These are phyloP conservation scores for Geotrichum macrosporum DNA, from an alignment of 1,139 yeast genomes.

Conservation along the genomic window DNA sequence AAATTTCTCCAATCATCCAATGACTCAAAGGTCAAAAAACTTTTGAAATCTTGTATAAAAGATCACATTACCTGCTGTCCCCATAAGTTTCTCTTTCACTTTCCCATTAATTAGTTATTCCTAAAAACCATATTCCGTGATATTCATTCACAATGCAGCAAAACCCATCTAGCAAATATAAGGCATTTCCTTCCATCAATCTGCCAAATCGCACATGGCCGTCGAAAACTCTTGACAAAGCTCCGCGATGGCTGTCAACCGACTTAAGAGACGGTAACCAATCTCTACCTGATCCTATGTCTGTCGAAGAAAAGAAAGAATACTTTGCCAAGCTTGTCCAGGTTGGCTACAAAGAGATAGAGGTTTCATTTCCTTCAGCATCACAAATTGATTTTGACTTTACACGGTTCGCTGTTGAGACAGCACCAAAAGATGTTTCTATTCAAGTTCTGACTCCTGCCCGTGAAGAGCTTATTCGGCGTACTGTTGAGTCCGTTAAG, in stretches of 20 bases:
- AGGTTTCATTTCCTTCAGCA: constrained; percentile 94
- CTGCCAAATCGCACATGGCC: constrained; percentile 90
- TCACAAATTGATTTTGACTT: constrained; percentile 95
- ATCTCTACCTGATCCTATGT: constrained; percentile 96
- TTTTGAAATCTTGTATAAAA: neutral
- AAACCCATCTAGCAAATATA: constrained; percentile 78
- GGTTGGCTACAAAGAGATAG: constrained; percentile 93
- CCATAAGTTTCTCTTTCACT: neutral
- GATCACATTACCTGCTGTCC: neutral
- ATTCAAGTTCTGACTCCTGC: constrained; percentile 92
- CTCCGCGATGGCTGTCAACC: constrained; percentile 96
- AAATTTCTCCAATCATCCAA: no score
- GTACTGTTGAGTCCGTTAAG: constrained; percentile 82
- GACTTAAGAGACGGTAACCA: constrained; percentile 97
- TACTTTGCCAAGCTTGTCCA: constrained; percentile 84
- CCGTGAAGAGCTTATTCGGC: constrained; percentile 78
- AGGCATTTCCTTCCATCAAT: constrained; percentile 59
- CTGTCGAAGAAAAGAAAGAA: constrained; percentile 79
- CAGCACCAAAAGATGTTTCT: constrained; percentile 87
- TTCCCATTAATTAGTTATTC: neutral
- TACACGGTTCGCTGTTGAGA: constrained; percentile 86
- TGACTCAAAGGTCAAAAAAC: no score
- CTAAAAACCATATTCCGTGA: neutral
- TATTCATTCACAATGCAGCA: constrained; percentile 44
- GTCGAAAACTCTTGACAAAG: constrained; percentile 59